Percentiles rank a stretch among this genome's conserved stretches.
phyloP scores from a whole-genome alignment of 1,139 yeast species.

The Protomyces gravidus region DNA sequence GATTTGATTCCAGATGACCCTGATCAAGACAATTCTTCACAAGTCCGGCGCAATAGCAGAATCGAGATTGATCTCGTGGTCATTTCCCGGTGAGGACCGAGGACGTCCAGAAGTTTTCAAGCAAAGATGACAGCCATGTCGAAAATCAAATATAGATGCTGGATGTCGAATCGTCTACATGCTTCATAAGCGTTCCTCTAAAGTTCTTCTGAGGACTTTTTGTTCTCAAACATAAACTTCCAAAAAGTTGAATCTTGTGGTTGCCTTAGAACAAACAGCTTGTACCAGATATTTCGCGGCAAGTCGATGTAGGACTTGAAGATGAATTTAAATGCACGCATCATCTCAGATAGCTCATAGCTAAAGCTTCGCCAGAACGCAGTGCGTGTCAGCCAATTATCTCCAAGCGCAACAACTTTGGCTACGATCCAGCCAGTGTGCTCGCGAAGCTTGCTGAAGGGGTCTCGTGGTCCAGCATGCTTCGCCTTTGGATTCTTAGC shows the following conservation, averaged over 20 bases:
- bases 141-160: too few species aligned
- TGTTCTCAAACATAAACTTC: conserved; percentile 6
- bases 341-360: conserved; percentile 54
- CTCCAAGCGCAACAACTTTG: neutral
- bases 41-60: conserved; percentile 21
- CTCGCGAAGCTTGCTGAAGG: neutral
- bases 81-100: neutral
- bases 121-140: too few species aligned
- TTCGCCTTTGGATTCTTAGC: conserved; percentile 6
- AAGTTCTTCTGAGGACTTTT: conserved; percentile 4
- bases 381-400: neutral
- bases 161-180: too few species aligned
- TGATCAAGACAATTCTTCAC: conserved; percentile 1
- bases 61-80: conserved; percentile 19
- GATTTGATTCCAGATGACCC: conserved; percentile 23
- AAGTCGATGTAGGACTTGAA: conserved; percentile 61
- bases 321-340: conserved; percentile 61
- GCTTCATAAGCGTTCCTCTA: too few species aligned
- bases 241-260: conserved; percentile 4
- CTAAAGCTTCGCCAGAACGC: conserved; percentile 2
- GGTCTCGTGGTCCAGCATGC: conserved; percentile 20
- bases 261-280: conserved; percentile 7
- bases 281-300: conserved; percentile 53
- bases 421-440: neutral
- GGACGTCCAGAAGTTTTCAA: neutral